Evolutionary conservation across 805 yeast genomes (phyloP).

Genomic region (Nakazawaea molendinolei): DNA sequence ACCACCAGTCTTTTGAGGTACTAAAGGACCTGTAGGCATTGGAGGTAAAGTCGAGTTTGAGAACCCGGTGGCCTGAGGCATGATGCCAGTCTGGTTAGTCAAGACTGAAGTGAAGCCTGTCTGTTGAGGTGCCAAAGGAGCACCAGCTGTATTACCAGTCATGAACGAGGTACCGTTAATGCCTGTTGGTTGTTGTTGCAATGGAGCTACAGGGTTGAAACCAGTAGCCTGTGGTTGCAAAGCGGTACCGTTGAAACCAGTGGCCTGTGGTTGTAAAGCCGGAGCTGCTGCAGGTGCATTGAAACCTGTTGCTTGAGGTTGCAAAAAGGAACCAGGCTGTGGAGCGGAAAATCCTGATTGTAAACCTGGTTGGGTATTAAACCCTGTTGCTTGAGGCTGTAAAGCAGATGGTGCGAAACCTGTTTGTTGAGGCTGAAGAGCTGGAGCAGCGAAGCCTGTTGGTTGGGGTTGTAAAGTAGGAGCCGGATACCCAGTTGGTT

Average conservation of each 20-base stretch:
- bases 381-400: slow-evolving; percentile 37
- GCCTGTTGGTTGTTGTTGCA: slow-evolving; percentile 28
- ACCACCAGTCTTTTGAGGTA: slow-evolving; percentile 63
- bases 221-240: slow-evolving; percentile 50
- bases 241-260: slow-evolving; percentile 21
- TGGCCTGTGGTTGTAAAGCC: slow-evolving; percentile 15
- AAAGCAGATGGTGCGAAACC: slow-evolving; percentile 29
- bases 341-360: no score
- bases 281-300: slow-evolving; percentile 32
- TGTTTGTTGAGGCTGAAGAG: slow-evolving; percentile 42
- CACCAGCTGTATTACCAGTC: slow-evolving; percentile 17
- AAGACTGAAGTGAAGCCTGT: slow-evolving; percentile 20
- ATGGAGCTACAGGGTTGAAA: slow-evolving; percentile 18
- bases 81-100: slow-evolving; percentile 10
- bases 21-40: slow-evolving; percentile 36
- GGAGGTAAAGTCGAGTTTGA: slow-evolving; percentile 25
- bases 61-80: slow-evolving; percentile 19
- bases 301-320: slow-evolving; percentile 68
- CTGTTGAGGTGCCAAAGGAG: slow-evolving; percentile 28
- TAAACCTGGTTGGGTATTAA: slow-evolving; percentile 27
- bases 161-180: slow-evolving; percentile 14
- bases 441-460: slow-evolving; percentile 26
- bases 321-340: no score
- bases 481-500: slow-evolving; percentile 19
- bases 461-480: slow-evolving; percentile 28